Evolutionary conservation across 108 stramenopile species (phyloP), one percentile per base, ranked within the genome.

Genomic region (Poteriospumella lacustris): DNA sequence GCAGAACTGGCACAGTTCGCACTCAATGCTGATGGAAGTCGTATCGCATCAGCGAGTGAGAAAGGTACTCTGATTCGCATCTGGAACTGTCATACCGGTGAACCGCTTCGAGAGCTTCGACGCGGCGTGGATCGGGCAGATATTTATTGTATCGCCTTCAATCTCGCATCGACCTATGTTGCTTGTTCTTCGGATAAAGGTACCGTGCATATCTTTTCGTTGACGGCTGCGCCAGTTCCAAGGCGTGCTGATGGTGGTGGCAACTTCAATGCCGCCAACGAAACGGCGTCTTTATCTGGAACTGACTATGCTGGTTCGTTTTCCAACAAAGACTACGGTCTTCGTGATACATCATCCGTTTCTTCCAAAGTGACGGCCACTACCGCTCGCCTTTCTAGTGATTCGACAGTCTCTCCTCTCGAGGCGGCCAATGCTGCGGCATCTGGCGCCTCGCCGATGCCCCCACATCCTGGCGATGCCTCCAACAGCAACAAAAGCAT

Each of bases 1-100:
- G 83, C 91, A 44, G 88, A 90, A 59, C 82, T 99, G 59, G 90
- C 92, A 2, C 83, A 84, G 81, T 78, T 84, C 40, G 87, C 90
- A 34, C 77, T 99, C 73, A 94, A 91, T 62, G 86, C 83, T 42
- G 92, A 93, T 72, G 98, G 98, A 36, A 86, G 87, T 44, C 76
- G 87, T 44, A 75, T 99, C 42, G 96, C 95, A 2, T 96, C 96
- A 19, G 94, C 96, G 1, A 89, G 88, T 1, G 91, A 87, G 75
- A 91, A 92, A 68, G 98, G 98, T 24, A 99, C 98, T 0, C 89
- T 99, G 36, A 85, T 99, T 58, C 88, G 98, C 3, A 84, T 99
- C 58, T 76, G 82, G 75, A 68, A 81, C 82, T 78, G 90, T 72
- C 58, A 80, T 86, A 59, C 84, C 1, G 92, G 90, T 5, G 85